phyloP scores from a whole-genome alignment of 2,329 filamentous ascomycete genomes.

The Diaporthe capsici region DNA sequence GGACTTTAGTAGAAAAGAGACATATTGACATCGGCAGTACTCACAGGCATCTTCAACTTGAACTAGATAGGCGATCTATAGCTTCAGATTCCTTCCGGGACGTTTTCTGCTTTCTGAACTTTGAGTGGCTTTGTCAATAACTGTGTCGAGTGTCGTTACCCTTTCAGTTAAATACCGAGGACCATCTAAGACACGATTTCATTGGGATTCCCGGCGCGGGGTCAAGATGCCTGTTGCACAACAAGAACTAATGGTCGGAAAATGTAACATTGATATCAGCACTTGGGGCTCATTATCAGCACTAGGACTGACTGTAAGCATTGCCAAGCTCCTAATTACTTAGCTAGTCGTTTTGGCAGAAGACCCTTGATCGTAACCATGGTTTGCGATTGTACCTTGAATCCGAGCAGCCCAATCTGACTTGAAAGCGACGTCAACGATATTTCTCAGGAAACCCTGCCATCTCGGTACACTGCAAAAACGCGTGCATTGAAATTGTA shows the following conservation, averaged over 20 bases:
- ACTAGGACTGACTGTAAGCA: neutral
- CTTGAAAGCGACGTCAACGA: neutral
- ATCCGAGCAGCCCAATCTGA: neutral
- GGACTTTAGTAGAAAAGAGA: fast-evolving
- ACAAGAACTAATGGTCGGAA: neutral
- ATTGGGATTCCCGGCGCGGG: constrained; percentile 14
- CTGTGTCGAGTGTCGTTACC: neutral
- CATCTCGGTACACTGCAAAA: neutral
- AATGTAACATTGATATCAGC: neutral
- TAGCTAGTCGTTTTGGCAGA: neutral
- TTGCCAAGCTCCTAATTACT: constrained; percentile 6
- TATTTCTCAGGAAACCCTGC: neutral
- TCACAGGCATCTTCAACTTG: neutral
- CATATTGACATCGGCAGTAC: neutral
- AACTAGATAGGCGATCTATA: neutral
- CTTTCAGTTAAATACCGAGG: neutral
- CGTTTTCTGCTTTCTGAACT: neutral
- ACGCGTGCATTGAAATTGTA: neutral
- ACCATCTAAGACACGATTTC: neutral
- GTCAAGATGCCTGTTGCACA: neutral
- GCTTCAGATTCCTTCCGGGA: neutral
- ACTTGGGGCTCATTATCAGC: neutral
- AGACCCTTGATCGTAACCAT: neutral
- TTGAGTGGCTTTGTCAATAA: neutral
- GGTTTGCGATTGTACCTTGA: neutral